Conservation (phyloP, 495 filamentous ascomycete species). For the Aspergillus baeticus region DNA sequence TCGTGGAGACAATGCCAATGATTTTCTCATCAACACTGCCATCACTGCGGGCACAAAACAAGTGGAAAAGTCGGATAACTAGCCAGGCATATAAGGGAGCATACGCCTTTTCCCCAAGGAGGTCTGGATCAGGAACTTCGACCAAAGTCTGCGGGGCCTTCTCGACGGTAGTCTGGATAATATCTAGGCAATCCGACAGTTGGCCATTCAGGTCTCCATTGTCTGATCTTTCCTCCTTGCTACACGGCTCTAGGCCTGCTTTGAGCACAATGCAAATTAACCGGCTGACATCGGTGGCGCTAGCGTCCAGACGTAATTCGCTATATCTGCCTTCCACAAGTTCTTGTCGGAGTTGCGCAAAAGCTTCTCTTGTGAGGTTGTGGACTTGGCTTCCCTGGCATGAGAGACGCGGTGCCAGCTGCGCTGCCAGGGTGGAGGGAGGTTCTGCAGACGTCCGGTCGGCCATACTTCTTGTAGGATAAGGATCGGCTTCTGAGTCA, state of each 20-base stretch:
- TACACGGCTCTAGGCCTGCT: constrained; percentile 69
- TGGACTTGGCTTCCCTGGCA: constrained; percentile 42
- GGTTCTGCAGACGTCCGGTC: constrained; percentile 33
- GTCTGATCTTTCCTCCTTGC: constrained; percentile 51
- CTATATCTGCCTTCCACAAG: constrained; percentile 49
- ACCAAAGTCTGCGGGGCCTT: constrained; percentile 73
- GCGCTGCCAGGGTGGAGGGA: constrained; percentile 68
- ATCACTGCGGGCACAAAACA: constrained; percentile 27
- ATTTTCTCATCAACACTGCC: constrained; percentile 30
- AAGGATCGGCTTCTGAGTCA: constrained; percentile 19
- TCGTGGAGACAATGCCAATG: constrained; percentile 27
- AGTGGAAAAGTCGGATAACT: constrained; percentile 36
- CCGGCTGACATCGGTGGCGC: constrained; percentile 72
- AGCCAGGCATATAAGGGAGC: constrained; percentile 82
- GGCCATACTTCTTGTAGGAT: constrained; percentile 16
- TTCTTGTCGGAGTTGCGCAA: constrained; percentile 65
- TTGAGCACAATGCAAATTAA: constrained; percentile 80
- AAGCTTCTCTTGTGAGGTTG: constrained; percentile 50
- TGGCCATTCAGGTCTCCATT: constrained; percentile 58
- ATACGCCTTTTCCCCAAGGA: constrained; percentile 45
- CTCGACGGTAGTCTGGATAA: constrained; percentile 68
- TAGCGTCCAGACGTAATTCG: constrained; percentile 54
- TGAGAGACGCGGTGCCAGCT: constrained; percentile 51
- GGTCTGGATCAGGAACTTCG: constrained; percentile 37
- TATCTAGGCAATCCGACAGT: constrained; percentile 64